Base-by-base conservation (phyloP, 805 yeast species). In the Candida argentea region DNA sequence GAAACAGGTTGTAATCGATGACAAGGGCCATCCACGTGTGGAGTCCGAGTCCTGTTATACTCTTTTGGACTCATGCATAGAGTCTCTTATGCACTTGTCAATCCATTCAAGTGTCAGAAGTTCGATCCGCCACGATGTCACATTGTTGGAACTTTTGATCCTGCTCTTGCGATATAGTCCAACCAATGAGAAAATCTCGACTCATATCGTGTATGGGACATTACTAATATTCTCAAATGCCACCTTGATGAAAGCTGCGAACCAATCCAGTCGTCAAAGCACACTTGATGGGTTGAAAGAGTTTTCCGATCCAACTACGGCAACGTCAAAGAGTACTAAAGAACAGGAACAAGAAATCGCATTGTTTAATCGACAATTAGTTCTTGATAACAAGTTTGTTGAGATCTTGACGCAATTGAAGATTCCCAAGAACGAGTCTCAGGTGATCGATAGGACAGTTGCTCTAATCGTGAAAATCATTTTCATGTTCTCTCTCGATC, bases 171-270 rank as follows among this genome's bases (percentile, higher is more conserved):
- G 27, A 24, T n/a, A n/a, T n/a, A n/a, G n/a, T n/a, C n/a, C n/a
- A n/a, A n/a, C n/a, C n/a, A n/a, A n/a, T n/a, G n/a, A n/a, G 11
- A 30, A 37, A 29, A 20, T 44, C 28, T 32, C 49, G n/a, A 34
- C 13, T 10, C 17, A 20, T 3, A n/a, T 53, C 6, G 34, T 42
- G 5, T 65, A 62, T 37, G 76, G 76, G 3, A 36, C 60, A 3
- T 34, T 70, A 10, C 43, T 58, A 10, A 54, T 63, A 1, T 25
- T 71, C 1, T 36, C 62, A 7, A 70, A 67, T 32, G 33, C 69
- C 10, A 45, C 67, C 7, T 43, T 50, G 20, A 40, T 55, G 14
- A 39, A 44, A 20, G 57, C 53, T n/a, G 14, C 20, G 8, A 30
- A 36, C 10, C 36, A 42, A 4, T 39, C 46, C 18, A 43, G 48